Conservation (phyloP, 1,284 basidiomycete genomes). For the Ganoderma resinaceum region DNA sequence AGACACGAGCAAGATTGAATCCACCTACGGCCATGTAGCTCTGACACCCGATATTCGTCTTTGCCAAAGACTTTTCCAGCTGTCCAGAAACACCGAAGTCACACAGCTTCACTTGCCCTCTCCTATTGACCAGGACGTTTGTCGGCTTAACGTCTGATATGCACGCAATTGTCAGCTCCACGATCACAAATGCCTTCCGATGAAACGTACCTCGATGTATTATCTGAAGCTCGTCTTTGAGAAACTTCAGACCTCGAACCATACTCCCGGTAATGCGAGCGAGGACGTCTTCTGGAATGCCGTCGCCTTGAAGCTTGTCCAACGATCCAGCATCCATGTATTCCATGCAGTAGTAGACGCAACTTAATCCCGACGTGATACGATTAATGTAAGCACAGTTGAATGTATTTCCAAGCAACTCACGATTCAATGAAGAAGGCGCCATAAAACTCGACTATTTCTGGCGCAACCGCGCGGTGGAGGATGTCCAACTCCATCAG, state of each 20-base stretch:
- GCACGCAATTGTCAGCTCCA: neutral
- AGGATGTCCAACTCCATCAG: slow-evolving; percentile 99
- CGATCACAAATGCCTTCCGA: neutral
- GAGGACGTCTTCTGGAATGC: slow-evolving; percentile 88
- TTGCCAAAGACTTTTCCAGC: slow-evolving; percentile 94
- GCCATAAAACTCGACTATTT: slow-evolving; percentile 98
- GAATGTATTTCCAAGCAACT: slow-evolving; percentile 41
- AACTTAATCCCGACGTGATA: slow-evolving; percentile 27
- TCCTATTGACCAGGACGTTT: slow-evolving; percentile 91
- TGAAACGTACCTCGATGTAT: slow-evolving; percentile 85
- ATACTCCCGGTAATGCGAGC: slow-evolving; percentile 84
- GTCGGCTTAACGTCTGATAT: slow-evolving; percentile 92
- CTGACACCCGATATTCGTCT: slow-evolving; percentile 99
- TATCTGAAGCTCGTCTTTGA: slow-evolving; percentile 96
- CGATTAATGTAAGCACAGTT: neutral
- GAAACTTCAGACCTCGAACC: slow-evolving; percentile 92
- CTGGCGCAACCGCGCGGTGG: slow-evolving; percentile 89
- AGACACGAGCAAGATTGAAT: neutral
- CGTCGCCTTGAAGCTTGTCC: slow-evolving; percentile 80
- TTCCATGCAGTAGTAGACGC: slow-evolving; percentile 98
- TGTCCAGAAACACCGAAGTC: slow-evolving; percentile 99
- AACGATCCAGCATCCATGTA: slow-evolving; percentile 97
- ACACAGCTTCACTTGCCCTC: slow-evolving; percentile 93
- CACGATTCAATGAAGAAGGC: slow-evolving; percentile 99
- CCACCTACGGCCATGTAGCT: slow-evolving; percentile 95